A percentile compares a stretch with the other conserved stretches of the same genome.
Evolutionary conservation across 352 stramenopile genomes (phyloP).

Genomic region (Phytophthora melonis): DNA sequence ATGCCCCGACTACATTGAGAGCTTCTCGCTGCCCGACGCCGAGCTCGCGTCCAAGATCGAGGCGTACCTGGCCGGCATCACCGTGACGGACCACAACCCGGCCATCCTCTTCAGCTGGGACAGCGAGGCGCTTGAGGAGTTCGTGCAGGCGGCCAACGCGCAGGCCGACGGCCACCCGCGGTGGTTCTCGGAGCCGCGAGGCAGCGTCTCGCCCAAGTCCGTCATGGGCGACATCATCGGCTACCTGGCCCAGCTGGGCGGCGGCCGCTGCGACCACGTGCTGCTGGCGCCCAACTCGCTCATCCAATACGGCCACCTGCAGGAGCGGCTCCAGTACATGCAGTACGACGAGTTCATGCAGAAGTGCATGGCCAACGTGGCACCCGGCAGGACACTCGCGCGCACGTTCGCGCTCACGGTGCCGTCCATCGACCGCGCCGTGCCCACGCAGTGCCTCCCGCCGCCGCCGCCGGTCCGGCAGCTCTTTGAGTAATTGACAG

Average conservation of each 20-base stretch:
- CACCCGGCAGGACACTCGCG: slow-evolving; percentile 44
- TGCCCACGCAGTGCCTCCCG: slow-evolving; percentile 48
- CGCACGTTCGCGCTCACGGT: slow-evolving; percentile 47
- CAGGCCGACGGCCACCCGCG: slow-evolving; percentile 35
- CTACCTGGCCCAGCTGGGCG: slow-evolving; percentile 51
- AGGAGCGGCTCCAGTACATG: slow-evolving; percentile 57
- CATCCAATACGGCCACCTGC: slow-evolving; percentile 56
- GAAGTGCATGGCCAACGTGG: slow-evolving; percentile 46
- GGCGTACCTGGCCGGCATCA: slow-evolving; percentile 40
- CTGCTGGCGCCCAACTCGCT: slow-evolving; percentile 54
- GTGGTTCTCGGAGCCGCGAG: slow-evolving; percentile 48
- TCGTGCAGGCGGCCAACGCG: slow-evolving; percentile 45
- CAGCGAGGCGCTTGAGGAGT: slow-evolving; percentile 44
- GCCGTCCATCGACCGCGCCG: slow-evolving; percentile 36
- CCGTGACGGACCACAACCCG: slow-evolving; percentile 51
- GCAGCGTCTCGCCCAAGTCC: slow-evolving; percentile 45
- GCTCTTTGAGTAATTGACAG: slow-evolving; percentile 56
- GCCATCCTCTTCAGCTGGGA: slow-evolving; percentile 54
- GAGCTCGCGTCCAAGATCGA: slow-evolving; percentile 46
- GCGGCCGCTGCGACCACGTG: slow-evolving; percentile 46
- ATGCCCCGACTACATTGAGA: slow-evolving; percentile 31
- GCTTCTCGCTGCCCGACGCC: slow-evolving; percentile 31
- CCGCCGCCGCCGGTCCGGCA: slow-evolving; percentile 41
- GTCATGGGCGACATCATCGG: slow-evolving; percentile 47
- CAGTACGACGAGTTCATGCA: slow-evolving; percentile 59